A percentile compares a stretch with the other conserved stretches of the same genome.
Conservation (phyloP, 306 rosid species). For the Cyclanthera cordifolia region DNA sequence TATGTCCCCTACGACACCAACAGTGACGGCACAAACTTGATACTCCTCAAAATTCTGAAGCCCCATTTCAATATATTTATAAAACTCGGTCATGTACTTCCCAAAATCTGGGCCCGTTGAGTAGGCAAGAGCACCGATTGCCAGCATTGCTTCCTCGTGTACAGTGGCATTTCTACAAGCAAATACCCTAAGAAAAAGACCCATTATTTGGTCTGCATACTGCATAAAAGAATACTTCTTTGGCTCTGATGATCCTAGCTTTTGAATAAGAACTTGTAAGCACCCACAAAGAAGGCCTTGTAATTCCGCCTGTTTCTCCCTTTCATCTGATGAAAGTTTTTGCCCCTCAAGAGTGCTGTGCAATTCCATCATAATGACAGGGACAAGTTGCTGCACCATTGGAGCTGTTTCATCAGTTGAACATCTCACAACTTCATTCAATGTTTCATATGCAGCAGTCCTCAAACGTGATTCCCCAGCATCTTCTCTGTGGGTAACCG, state of each 20-base stretch:
- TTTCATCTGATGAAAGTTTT: slow-evolving; percentile 69
- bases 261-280: slow-evolving; percentile 77
- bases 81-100: slow-evolving; percentile 71
- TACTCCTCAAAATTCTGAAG: slow-evolving; percentile 93
- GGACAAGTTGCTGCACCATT: slow-evolving; percentile 63
- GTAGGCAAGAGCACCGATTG: slow-evolving; percentile 88
- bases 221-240: slow-evolving; percentile 60
- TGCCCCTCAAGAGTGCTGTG: slow-evolving; percentile 70
- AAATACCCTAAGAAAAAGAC: slow-evolving; percentile 67
- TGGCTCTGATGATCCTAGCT: slow-evolving; percentile 63
- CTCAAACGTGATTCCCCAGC: slow-evolving; percentile 76
- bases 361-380: slow-evolving; percentile 69
- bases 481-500: slow-evolving; percentile 72
- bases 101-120: slow-evolving; percentile 62
- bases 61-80: slow-evolving; percentile 64
- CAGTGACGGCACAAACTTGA: slow-evolving; percentile 84
- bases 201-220: slow-evolving; percentile 78
- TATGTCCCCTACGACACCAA: slow-evolving; percentile 91
- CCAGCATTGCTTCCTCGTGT: slow-evolving; percentile 95
- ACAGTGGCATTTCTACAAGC: slow-evolving; percentile 82
- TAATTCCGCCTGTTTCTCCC: slow-evolving; percentile 61
- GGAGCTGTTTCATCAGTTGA: slow-evolving; percentile 68
- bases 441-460: slow-evolving; percentile 70
- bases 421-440: slow-evolving; percentile 83
- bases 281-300: slow-evolving; percentile 91